Conservation (phyloP, 345 rosid species). For the Passiflora organensis region DNA sequence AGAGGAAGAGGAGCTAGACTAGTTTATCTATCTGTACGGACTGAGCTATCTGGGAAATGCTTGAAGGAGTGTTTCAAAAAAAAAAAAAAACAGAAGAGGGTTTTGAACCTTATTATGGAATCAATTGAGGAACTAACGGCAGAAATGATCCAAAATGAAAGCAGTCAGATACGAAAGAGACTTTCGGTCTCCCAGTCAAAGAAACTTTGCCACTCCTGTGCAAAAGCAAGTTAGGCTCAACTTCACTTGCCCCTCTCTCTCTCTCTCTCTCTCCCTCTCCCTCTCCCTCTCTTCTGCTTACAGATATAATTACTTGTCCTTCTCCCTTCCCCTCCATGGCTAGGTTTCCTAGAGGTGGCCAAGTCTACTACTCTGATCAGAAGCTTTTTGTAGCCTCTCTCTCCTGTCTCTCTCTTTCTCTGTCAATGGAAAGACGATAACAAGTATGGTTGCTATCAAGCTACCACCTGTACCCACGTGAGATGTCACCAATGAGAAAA, state of each 20-base stretch:
- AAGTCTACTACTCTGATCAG: conserved; percentile 13
- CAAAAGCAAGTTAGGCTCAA: conserved; percentile 12
- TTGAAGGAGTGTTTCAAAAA: no score
- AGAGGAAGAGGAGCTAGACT: no score
- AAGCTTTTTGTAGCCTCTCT: background rate
- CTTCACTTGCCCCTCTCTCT: conserved; percentile 5
- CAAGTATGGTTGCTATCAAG: conserved; percentile 29
- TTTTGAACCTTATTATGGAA: background rate
- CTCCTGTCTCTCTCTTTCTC: conserved; percentile 5
- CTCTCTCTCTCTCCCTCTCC: background rate
- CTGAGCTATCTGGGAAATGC: no score
- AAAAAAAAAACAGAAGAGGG: no score
- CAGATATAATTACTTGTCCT: conserved; percentile 12
- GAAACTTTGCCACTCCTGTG: conserved; percentile 13
- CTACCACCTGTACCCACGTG: conserved; percentile 45
- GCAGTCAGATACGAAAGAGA: conserved; percentile 21
- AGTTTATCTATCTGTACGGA: no score
- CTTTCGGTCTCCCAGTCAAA: conserved; percentile 38
- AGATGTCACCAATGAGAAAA: conserved; percentile 20
- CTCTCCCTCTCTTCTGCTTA: background rate
- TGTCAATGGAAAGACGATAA: background rate
- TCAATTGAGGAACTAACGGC: background rate
- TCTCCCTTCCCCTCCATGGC: conserved; percentile 3
- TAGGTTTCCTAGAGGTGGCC: conserved; percentile 34
- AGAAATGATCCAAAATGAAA: background rate